Conservation (phyloP, 148 eudicot genomes). For the Fagopyrum esculentum region DNA sequence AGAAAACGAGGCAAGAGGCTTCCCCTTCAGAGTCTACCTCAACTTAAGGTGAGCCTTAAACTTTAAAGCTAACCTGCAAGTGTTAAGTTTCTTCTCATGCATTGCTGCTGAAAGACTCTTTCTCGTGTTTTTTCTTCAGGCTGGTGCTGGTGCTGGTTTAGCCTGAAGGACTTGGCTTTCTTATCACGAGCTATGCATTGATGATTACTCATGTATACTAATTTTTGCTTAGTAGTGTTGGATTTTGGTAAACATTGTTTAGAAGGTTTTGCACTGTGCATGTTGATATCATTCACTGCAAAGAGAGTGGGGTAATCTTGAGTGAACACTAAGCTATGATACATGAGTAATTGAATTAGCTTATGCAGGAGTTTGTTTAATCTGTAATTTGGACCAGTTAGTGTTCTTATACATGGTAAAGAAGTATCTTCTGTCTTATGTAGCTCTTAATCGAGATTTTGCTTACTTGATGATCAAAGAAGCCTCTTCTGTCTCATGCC, state of each 20-base stretch:
- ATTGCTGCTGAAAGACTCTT: background rate
- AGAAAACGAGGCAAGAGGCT: constrained; percentile 52
- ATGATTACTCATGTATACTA: background rate
- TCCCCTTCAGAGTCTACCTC: constrained; percentile 56
- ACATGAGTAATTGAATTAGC: background rate
- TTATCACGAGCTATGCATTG: constrained; percentile 1
- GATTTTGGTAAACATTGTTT: constrained; percentile 2
- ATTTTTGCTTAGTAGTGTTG: background rate
- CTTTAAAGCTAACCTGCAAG: background rate
- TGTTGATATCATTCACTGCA: constrained; percentile 9
- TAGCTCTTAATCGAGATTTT: background rate
- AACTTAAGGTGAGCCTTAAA: constrained; percentile 29
- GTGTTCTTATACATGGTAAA: background rate
- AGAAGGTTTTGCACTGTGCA: background rate
- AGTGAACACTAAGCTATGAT: constrained; percentile 2
- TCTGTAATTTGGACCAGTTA: background rate
- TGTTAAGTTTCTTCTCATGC: background rate
- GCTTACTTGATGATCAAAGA: background rate
- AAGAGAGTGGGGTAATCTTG: constrained; percentile 2
- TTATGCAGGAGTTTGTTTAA: background rate
- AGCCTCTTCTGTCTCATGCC: background rate
- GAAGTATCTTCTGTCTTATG: background rate
- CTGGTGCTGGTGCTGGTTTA: background rate
- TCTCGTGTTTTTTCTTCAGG: background rate
- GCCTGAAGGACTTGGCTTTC: background rate